Evolutionary conservation across 2,329 filamentous ascomycete species (phyloP).

Genomic region (Sodiomyces alkalinus): DNA sequence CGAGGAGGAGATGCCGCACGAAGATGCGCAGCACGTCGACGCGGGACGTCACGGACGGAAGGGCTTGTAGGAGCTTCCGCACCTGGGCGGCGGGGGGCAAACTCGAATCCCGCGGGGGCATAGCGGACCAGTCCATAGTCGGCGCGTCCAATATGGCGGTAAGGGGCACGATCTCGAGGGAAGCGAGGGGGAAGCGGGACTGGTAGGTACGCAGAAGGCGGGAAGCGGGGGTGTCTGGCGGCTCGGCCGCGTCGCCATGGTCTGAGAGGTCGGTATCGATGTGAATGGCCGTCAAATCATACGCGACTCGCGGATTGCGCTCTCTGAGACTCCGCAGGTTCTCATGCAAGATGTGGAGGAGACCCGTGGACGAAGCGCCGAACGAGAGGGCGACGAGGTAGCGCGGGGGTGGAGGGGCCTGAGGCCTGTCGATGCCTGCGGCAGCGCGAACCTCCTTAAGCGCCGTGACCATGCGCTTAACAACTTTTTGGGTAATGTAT

Average conservation of each 20-base stretch:
- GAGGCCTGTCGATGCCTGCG: too few relatives aligned
- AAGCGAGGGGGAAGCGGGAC: conserved; percentile 48
- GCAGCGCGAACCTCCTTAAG: conserved; percentile 29
- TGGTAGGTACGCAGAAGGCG: conserved; percentile 37
- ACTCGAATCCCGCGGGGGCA: conserved; percentile 16
- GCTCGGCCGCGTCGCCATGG: conserved; percentile 1
- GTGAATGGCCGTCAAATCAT: conserved; percentile 48
- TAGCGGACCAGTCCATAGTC: conserved; percentile 36
- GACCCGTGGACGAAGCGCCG: conserved; percentile 62
- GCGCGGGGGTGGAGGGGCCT: too few relatives aligned
- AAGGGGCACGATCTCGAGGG: conserved; percentile 49
- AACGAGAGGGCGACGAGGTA: conserved; percentile 72
- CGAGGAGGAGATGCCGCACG: conserved; percentile 54
- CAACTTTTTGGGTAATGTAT: conserved; percentile 64
- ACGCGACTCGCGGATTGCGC: conserved; percentile 49
- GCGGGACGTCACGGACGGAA: conserved; percentile 61
- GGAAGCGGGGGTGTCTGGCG: conserved; percentile 17
- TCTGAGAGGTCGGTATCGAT: conserved; percentile 27
- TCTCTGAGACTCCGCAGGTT: conserved; percentile 51
- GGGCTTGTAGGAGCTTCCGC: conserved; percentile 36
- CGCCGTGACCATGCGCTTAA: conserved; percentile 50
- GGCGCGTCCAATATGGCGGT: conserved; percentile 39
- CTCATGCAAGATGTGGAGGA: conserved; percentile 61
- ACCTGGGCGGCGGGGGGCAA: conserved; percentile 27
- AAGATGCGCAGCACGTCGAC: conserved; percentile 60